Conservation (phyloP, 495 filamentous ascomycete species). For the Penicillium silybi region DNA sequence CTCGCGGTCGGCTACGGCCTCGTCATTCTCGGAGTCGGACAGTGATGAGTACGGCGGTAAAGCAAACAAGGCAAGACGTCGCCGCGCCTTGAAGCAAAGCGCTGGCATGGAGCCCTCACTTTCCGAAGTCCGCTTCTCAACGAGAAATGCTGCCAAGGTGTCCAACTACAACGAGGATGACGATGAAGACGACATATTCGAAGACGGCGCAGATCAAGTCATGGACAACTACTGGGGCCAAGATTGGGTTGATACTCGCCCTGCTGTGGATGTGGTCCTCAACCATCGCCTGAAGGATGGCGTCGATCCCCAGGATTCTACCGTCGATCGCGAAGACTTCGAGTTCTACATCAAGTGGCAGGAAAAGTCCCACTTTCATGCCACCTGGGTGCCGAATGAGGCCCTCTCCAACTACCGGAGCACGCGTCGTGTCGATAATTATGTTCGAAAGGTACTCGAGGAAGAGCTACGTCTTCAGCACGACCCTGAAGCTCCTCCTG, state of each 20-base stretch:
- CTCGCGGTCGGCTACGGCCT: slow-evolving; percentile 41
- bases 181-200: slow-evolving; percentile 63
- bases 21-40: slow-evolving; percentile 41
- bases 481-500: slow-evolving; percentile 68
- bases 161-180: slow-evolving; percentile 87
- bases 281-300: slow-evolving; percentile 77
- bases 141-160: slow-evolving; percentile 76
- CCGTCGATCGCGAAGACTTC: slow-evolving; percentile 71
- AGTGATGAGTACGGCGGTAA: slow-evolving; percentile 73
- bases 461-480: slow-evolving; percentile 67
- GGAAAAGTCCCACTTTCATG: slow-evolving; percentile 87
- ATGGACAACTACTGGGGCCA: slow-evolving; percentile 60
- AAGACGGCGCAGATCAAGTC: slow-evolving; percentile 58
- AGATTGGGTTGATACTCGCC: slow-evolving; percentile 63
- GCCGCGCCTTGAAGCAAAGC: slow-evolving; percentile 53
- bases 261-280: slow-evolving; percentile 84
- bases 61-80: slow-evolving; percentile 67
- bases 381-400: slow-evolving; percentile 85
- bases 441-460: slow-evolving; percentile 74
- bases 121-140: slow-evolving; percentile 85
- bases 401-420: slow-evolving; percentile 65
- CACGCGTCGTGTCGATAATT: slow-evolving; percentile 86
- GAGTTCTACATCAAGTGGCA: slow-evolving; percentile 99
- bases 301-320: slow-evolving; percentile 50
- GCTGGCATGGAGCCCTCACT: slow-evolving; percentile 57